phyloP scores from a whole-genome alignment of 116 monocot genomes.

The Dioscorea cayenensis region DNA sequence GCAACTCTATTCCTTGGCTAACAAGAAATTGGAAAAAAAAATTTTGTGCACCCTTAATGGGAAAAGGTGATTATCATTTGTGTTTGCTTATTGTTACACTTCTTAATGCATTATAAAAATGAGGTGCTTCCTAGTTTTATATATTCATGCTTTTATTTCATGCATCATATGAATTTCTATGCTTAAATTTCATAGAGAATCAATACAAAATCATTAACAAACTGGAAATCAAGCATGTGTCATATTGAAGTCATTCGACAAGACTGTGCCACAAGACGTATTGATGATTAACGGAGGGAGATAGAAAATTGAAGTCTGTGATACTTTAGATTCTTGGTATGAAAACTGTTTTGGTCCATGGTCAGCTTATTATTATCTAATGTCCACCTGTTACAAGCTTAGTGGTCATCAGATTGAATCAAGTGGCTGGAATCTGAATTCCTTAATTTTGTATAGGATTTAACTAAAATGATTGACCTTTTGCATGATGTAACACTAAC shows the following conservation, averaged over 20 bases:
- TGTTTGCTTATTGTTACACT: background rate
- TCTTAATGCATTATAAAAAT: background rate
- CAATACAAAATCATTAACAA: conserved; percentile 9
- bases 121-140: too few species aligned
- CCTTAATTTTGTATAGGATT: too few species aligned
- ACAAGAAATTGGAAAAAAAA: conserved; percentile 16
- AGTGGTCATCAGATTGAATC: too few species aligned
- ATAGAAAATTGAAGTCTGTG: conserved; percentile 1
- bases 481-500: too few species aligned
- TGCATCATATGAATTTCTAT: background rate
- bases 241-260: conserved; percentile 7
- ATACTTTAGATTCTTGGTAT: background rate
- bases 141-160: background rate
- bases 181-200: conserved; percentile 10
- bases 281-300: background rate
- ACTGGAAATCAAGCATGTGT: conserved; percentile 7
- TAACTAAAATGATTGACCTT: too few species aligned
- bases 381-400: too few species aligned
- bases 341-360: too few species aligned
- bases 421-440: too few species aligned
- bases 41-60: conserved; percentile 5
- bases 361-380: too few species aligned
- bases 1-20: conserved; percentile 3
- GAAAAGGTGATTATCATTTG: conserved; percentile 19
- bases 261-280: background rate